Evolutionary conservation across 2,329 filamentous ascomycete genomes (phyloP).

Genomic region (Xylogone sp.): DNA sequence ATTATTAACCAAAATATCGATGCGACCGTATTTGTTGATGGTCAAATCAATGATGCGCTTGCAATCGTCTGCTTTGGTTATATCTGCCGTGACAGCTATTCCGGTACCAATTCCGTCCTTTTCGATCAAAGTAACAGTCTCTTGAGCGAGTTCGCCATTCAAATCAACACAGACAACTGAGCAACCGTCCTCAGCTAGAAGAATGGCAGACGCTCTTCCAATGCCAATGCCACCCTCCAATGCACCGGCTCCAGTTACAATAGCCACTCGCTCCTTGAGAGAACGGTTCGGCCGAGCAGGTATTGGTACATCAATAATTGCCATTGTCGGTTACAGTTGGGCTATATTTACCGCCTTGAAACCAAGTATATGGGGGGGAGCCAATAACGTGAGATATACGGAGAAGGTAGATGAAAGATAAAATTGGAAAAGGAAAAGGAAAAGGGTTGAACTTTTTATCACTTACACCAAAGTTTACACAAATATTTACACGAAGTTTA

Average conservation of each 20-base stretch:
- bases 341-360: too few relatives aligned
- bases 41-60: slow-evolving; percentile 34
- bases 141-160: slow-evolving; percentile 42
- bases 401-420: too few relatives aligned
- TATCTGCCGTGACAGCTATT: slow-evolving; percentile 45
- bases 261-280: slow-evolving; percentile 41
- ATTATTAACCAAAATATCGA: slow-evolving; percentile 63
- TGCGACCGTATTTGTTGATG: slow-evolving; percentile 44
- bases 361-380: too few relatives aligned
- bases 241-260: slow-evolving; percentile 57
- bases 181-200: slow-evolving; percentile 56
- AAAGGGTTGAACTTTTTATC: too few relatives aligned
- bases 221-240: slow-evolving; percentile 56
- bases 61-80: slow-evolving; percentile 50
- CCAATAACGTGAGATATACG: too few relatives aligned
- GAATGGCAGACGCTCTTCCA: slow-evolving; percentile 52
- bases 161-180: slow-evolving; percentile 55
- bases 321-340: too few relatives aligned
- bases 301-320: too few relatives aligned
- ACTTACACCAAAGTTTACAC: too few relatives aligned
- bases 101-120: slow-evolving; percentile 36
- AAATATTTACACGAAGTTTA: too few relatives aligned
- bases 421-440: too few relatives aligned
- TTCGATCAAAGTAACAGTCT: slow-evolving; percentile 50
- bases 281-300: slow-evolving; percentile 31